Evolutionary conservation across 2,329 filamentous ascomycete genomes (phyloP), one percentile per base, ranked within the genome.

Genomic region (Aspergillus fructus): DNA sequence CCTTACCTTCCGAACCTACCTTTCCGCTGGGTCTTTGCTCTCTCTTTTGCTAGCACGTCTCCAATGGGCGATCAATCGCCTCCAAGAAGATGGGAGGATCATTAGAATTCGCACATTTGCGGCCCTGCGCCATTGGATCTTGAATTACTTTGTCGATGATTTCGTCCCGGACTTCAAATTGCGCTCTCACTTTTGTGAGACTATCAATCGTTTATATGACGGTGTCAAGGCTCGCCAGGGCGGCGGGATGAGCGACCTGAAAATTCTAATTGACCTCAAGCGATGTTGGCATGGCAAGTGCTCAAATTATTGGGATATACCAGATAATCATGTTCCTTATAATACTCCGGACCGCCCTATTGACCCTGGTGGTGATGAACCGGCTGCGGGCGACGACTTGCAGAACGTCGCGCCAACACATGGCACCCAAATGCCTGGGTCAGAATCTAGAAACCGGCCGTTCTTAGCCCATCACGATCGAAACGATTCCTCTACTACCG

Each of bases 71-170:
- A 81, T 97, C 49, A 85, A 84, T 48, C 85, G 90, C 55, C 79
- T 84, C 47, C 91, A 96, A 69, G 91, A 97, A 71, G 86, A 88
- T 56, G 94, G 94, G 40, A 90, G 92, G 70, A 91, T 99, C 52
- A 94, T 97, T n/a, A 86, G 93, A 49, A 96, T 99, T 15, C 86
- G 94, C 42, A 96, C 93, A 0, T 99, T 97, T 77, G 94, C 97
- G 24, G 94, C 94, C 7, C 82, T 97, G 45, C 87, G 94, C 56
- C 94, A 99, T 74, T 99, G 94, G 94, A 93, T 97, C 56, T 77
- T 99, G 61, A 99, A 99, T 73, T 99, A 99, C 74, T 99, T 97
- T 65, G 83, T 90, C 55, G 94, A 99, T 70, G 94, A 99, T 71
- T 99, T 96, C 71, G 85, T 96, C 41, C 76, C 88, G 23, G 86